phyloP scores from a whole-genome alignment of 441 rosid species.

The Jatropha multifida region DNA sequence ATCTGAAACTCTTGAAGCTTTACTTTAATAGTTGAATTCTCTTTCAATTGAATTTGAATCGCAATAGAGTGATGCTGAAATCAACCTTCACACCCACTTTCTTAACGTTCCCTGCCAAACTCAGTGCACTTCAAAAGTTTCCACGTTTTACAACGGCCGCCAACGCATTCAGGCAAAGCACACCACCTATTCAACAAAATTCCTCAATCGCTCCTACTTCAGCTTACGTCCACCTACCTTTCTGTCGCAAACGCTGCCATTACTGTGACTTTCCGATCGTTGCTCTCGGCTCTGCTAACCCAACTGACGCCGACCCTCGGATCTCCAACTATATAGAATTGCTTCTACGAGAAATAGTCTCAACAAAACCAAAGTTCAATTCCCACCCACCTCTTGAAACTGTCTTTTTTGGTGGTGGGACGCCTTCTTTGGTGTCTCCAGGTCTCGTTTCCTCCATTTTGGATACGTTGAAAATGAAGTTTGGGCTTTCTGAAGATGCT shows the following conservation, averaged over 20 bases:
- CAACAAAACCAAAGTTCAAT: constrained; percentile 43
- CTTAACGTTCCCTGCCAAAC: constrained; percentile 41
- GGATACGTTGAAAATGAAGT: constrained; percentile 52
- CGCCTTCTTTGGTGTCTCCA: constrained; percentile 93
- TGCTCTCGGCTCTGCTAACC: constrained; percentile 66
- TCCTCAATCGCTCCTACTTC: constrained; percentile 73
- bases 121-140: constrained; percentile 21
- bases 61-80: constrained; percentile 44
- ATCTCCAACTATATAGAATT: constrained; percentile 62
- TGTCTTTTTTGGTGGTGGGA: constrained; percentile 91
- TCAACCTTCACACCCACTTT: constrained; percentile 54
- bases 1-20: too few species aligned
- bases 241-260: constrained; percentile 95
- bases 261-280: constrained; percentile 90
- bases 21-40: too few species aligned
- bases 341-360: constrained; percentile 62
- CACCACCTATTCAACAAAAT: constrained; percentile 73
- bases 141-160: constrained; percentile 8
- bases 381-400: constrained; percentile 62
- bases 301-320: constrained; percentile 62
- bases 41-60: not conserved
- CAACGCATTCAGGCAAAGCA: constrained; percentile 18
- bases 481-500: constrained; percentile 56
- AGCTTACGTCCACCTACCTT: constrained; percentile 88
- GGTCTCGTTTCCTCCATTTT: constrained; percentile 59